Evolutionary conservation across 1,139 yeast genomes (phyloP).

Genomic region (Maudiozyma humilis): DNA sequence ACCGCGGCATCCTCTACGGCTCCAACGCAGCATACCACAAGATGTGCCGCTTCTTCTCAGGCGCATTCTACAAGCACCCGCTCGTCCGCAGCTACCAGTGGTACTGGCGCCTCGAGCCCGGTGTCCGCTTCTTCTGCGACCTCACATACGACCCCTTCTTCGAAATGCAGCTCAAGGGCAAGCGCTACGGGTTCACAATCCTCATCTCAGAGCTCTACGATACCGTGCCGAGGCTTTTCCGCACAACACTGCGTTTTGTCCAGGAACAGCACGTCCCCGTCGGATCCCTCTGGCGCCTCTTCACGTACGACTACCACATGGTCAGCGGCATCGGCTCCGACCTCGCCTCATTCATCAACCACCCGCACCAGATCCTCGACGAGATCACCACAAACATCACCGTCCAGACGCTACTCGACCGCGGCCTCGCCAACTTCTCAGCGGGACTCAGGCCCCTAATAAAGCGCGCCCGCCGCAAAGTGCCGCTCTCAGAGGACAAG

Average conservation of each 20-base stretch:
- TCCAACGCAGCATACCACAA: conserved; percentile 62
- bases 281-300: conserved; percentile 52
- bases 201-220: conserved; percentile 64
- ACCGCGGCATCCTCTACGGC: conserved; percentile 74
- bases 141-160: conserved; percentile 82
- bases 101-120: conserved; percentile 95
- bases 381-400: conserved; percentile 27
- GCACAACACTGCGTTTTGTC: conserved; percentile 60
- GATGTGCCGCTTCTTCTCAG: conserved; percentile 69
- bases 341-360: conserved; percentile 24
- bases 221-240: conserved; percentile 73
- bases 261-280: conserved; percentile 39
- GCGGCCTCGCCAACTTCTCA: conserved; percentile 14
- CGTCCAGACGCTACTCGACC: conserved; percentile 23
- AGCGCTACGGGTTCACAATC: conserved; percentile 78
- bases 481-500: conserved; percentile 36
- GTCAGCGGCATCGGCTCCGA: conserved; percentile 16
- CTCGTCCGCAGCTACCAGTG: conserved; percentile 61
- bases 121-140: conserved; percentile 82
- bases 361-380: conserved; percentile 19
- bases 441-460: conserved; percentile 19
- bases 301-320: conserved; percentile 35
- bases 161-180: conserved; percentile 62
- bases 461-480: conserved; percentile 17
- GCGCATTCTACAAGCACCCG: conserved; percentile 68